Conservation (phyloP, 345 rosid genomes). For the Syzygium jambos region DNA sequence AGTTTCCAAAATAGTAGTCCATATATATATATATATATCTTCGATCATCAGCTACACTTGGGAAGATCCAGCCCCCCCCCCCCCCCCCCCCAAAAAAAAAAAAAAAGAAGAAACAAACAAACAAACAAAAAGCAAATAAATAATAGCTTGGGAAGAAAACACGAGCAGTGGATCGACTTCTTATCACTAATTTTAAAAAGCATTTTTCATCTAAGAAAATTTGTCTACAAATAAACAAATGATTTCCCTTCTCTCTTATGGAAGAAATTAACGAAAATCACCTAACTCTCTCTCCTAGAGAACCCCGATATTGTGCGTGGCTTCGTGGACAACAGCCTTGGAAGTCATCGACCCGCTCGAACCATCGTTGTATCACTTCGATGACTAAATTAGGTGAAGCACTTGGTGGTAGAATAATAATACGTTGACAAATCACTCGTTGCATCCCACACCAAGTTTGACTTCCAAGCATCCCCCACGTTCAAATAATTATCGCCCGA, state of each 20-base stretch:
- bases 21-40: neutral
- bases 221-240: neutral
- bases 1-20: neutral
- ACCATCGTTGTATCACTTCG: neutral
- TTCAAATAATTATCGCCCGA: neutral
- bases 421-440: slow-evolving; percentile 5
- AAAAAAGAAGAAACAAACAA: too few species aligned
- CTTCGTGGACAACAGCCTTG: neutral
- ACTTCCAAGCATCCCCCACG: slow-evolving; percentile 3
- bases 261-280: neutral
- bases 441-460: neutral
- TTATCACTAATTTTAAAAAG: neutral
- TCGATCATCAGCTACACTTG: neutral
- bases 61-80: neutral
- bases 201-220: neutral
- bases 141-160: neutral
- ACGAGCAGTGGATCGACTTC: neutral
- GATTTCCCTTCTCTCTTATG: neutral
- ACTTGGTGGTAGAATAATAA: slow-evolving; percentile 4
- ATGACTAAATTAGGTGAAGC: slow-evolving; percentile 3
- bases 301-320: neutral
- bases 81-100: too few species aligned
- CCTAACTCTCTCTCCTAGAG: neutral
- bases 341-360: neutral
- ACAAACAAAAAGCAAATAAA: neutral